Percentiles rank a stretch among this genome's conserved stretches.
These are phyloP conservation scores for Podaxis sp. DNA, from an alignment of 768 basidiomycete species.

Conservation along the genomic window DNA sequence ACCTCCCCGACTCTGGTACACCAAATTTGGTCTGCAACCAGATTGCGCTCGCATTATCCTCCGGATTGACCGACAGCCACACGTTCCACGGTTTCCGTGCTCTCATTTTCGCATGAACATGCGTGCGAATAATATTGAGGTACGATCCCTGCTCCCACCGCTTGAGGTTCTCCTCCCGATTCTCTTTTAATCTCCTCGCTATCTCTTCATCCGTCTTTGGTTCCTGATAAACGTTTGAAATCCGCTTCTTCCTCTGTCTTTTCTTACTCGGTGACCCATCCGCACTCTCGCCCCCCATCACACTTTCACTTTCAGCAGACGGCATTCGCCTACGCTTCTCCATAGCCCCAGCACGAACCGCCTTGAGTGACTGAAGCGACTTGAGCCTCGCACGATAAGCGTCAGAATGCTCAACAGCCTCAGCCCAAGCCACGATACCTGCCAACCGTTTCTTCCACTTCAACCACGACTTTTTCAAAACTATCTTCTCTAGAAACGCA, in stretches of 20 bases:
- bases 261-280: slow-evolving; percentile 30
- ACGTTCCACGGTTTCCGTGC: slow-evolving; percentile 45
- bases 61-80: slow-evolving; percentile 75
- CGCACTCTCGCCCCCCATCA: background rate
- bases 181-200: slow-evolving; percentile 67
- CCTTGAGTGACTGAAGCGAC: slow-evolving; percentile 8
- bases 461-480: slow-evolving; percentile 38
- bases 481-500: slow-evolving; percentile 33
- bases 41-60: slow-evolving; percentile 71
- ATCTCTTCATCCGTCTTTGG: slow-evolving; percentile 63
- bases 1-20: slow-evolving; percentile 57
- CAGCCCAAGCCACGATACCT: slow-evolving; percentile 50
- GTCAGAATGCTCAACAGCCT: slow-evolving; percentile 58
- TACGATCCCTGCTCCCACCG: slow-evolving; percentile 78
- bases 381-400: slow-evolving; percentile 52
- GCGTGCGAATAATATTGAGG: slow-evolving; percentile 40
- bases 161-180: slow-evolving; percentile 63
- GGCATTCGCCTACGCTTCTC: slow-evolving; percentile 5
- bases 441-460: slow-evolving; percentile 43
- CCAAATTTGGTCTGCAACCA: slow-evolving; percentile 79
- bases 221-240: slow-evolving; percentile 42
- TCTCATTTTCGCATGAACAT: slow-evolving; percentile 29
- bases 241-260: slow-evolving; percentile 33
- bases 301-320: background rate
- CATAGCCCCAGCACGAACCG: background rate